Evolutionary conservation across 179 eudicot genomes (phyloP), one percentile per base, ranked within the genome.

Genomic region (Gypsophila paniculata): DNA sequence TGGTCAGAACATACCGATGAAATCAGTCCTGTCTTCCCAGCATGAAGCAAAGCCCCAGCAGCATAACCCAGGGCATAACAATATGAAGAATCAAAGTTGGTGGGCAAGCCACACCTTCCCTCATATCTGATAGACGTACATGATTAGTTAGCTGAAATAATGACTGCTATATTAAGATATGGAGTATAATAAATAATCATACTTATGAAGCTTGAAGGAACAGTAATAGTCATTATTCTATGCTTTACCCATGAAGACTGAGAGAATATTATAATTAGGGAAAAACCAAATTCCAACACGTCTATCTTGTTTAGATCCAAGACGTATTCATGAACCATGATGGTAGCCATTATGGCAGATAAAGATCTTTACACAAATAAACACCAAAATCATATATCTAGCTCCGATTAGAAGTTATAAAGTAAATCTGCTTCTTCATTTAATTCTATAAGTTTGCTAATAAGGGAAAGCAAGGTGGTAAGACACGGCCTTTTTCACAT

Each of bases 41-140:
- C 82, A 21, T 94, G 93, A 76, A 94, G 97, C 52, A 94, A 85
- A 72, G 87, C 96, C 69, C 96, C 99, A 77, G 99, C 97, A 76
- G 78, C 97, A 81, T 87, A 94, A 72, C 99, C 99, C 90, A 94
- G 76, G 53, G 99, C 96, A 81, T 94, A 88, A 74, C 99, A 94
- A 79, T 94, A 94, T 65, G 94, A 80, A 73, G 99, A 77, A 84
- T 94, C 99, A 82, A 94, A 94, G 78, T 91, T 94, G 70, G 97
- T 88, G 11, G 99, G 99, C 78, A 94, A 83, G 58, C 99, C 99
- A 81, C 99, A 94, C 65, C 99, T 88, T 38, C 99, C 99, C 75
- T 94, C 99, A 61, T 94, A 94, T 64, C 99, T 94, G 82, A 21
- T 68, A 58, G 54, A 38, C 36, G 17, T 48, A 65, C 46, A 13